These are phyloP conservation scores for Penicillium sp. DNA, from an alignment of 2,329 filamentous ascomycete genomes.

Conservation along the genomic window DNA sequence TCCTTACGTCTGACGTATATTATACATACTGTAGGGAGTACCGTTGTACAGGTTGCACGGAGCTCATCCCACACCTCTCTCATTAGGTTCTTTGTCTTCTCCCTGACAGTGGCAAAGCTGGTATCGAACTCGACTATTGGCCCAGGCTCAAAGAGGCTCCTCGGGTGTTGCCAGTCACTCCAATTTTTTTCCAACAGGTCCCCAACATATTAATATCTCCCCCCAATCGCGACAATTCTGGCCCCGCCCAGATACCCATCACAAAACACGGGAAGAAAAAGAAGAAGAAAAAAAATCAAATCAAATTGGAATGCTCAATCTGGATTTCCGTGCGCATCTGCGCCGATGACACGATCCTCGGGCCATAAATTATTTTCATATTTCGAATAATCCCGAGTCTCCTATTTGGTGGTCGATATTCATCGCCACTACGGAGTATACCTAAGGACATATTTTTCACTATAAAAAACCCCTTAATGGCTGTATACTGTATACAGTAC, in stretches of 20 bases:
- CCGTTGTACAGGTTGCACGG: not conserved
- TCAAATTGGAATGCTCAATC: not conserved
- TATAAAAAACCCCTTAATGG: not conserved
- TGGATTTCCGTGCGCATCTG: not conserved
- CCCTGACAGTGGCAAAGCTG: constrained; percentile 20
- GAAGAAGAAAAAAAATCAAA: not conserved
- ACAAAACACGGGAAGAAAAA: not conserved
- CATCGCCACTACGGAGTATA: too few relatives aligned
- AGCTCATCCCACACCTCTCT: not conserved
- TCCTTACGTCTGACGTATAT: constrained; percentile 4
- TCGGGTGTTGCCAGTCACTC: not conserved
- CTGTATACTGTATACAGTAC: not conserved
- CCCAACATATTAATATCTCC: not conserved
- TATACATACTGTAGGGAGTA: not conserved
- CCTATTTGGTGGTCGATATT: too few relatives aligned
- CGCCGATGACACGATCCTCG: not conserved
- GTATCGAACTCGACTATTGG: constrained; percentile 4
- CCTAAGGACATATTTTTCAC: too few relatives aligned
- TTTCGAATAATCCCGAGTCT: not conserved
- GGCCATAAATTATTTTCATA: not conserved
- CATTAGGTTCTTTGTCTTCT: not conserved
- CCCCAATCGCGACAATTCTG: not conserved
- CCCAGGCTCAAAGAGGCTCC: constrained; percentile 1
- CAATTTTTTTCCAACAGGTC: not conserved
- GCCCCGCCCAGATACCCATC: not conserved